Evolutionary conservation across 73 alveolate species (phyloP), one percentile per base, ranked within the genome.

Genomic region (Effrenium voratum): DNA sequence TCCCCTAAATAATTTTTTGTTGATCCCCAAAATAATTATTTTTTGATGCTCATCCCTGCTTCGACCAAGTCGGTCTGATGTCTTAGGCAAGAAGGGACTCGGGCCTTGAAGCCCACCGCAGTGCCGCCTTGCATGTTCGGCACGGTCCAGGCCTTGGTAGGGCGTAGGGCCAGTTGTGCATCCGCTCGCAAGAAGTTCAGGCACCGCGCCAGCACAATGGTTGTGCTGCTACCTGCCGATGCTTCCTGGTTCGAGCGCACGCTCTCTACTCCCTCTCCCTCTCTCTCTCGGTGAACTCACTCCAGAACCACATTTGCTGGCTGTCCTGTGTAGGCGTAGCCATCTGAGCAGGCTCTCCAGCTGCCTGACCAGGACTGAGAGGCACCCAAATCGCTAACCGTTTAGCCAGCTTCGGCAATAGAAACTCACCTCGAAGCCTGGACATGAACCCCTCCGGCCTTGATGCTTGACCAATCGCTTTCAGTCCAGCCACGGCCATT

Each of bases 81-180:
- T n/a, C n/a, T n/a, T n/a, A n/a, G n/a, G n/a, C n/a, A n/a, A n/a
- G n/a, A n/a, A n/a, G n/a, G n/a, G n/a, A n/a, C 46, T 16, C 73
- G 72, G 47, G 73, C 95, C 95, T 87, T 87, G 95, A 87, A 87
- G 50, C 95, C 95, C 36, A 87, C 95, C 4, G 95, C 95, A 6
- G 79, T 87, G 52, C 95, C 95, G 30, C 95, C 95, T 38, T 87
- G 84, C 95, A 87, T 87, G 70, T 72, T 55, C 15, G 95, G 95
- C 24, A 87, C 95, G 40, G 84, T 87, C 84, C 80, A 87, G 43
- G 80, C 95, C 95, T 87, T 13, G 52, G 46, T 3, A 47, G 15
- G 47, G 5, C 34, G n/a, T 19, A 13, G 84, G 32, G 52, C 22
- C n/a, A 73, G 84, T 32, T 57, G 72, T 32, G 72, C 28, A 57